phyloP scores from a whole-genome alignment of 257 asterid species.

The Voacanga thouarsii region DNA sequence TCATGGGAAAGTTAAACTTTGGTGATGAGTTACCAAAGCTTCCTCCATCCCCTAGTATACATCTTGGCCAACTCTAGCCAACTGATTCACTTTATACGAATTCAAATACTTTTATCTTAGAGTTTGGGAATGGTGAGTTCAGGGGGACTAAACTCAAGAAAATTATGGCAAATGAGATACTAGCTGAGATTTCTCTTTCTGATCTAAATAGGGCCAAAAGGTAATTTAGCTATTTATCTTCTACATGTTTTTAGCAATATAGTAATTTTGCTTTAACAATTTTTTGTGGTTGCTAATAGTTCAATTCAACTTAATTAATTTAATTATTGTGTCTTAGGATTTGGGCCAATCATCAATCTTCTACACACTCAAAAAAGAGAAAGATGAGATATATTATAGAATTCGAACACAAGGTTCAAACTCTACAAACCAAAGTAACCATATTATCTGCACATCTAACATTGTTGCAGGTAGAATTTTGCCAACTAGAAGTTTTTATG shows the following conservation, averaged over 20 bases:
- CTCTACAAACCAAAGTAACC: conserved; percentile 62
- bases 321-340: conserved; percentile 34
- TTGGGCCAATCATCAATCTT: conserved; percentile 72
- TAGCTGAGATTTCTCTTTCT: conserved; percentile 55
- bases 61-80: conserved; percentile 49
- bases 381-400: conserved; percentile 67
- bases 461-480: conserved; percentile 44
- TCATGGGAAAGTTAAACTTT: conserved; percentile 67
- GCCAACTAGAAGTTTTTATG: not conserved
- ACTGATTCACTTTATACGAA: conserved; percentile 44
- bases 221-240: conserved; percentile 18
- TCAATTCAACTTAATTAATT: conserved; percentile 7
- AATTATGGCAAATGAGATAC: conserved; percentile 67
- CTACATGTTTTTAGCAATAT: not conserved
- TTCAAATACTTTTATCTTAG: conserved; percentile 49
- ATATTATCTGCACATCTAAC: conserved; percentile 63
- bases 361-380: conserved; percentile 72
- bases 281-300: not conserved
- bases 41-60: conserved; percentile 65
- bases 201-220: conserved; percentile 75
- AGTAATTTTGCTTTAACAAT: not conserved
- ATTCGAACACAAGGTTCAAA: conserved; percentile 58
- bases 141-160: conserved; percentile 60
- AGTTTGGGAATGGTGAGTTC: conserved; percentile 61
- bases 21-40: conserved; percentile 66